phyloP scores from a whole-genome alignment of 805 yeast genomes.

The Blastobotrys robertii region DNA sequence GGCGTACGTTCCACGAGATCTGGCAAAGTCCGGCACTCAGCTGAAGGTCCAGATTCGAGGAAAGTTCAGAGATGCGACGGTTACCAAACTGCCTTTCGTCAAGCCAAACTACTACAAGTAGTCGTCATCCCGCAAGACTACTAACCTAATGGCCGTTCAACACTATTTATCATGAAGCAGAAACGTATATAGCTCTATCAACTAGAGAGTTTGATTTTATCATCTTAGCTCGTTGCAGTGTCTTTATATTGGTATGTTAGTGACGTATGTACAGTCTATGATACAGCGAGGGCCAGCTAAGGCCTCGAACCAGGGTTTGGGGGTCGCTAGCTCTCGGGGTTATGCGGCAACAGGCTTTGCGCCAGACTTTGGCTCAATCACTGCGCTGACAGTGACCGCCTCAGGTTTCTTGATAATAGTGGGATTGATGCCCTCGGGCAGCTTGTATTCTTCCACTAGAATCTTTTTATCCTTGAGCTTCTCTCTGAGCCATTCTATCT shows the following conservation, averaged over 20 bases:
- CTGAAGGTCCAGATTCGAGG: conserved; percentile 75
- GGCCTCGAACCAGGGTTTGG: no score
- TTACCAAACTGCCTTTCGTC: conserved; percentile 82
- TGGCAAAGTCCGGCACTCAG: conserved; percentile 63
- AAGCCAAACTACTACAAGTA: conserved; percentile 52
- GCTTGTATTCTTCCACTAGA: conserved; percentile 39
- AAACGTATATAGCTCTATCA: no score
- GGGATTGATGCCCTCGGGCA: conserved; percentile 40
- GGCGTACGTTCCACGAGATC: conserved; percentile 68
- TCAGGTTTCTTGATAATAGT: not conserved
- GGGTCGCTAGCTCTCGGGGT: not conserved
- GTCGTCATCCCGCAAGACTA: not conserved
- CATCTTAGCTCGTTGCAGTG: no score
- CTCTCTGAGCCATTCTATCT: conserved; percentile 45
- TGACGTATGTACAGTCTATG: no score
- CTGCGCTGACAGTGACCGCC: not conserved
- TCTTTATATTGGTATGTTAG: no score
- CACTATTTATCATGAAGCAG: not conserved
- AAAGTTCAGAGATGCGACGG: conserved; percentile 62
- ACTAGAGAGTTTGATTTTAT: no score
- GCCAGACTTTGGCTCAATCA: no score
- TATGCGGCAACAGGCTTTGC: not conserved
- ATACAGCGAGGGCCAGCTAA: no score
- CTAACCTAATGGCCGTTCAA: not conserved
- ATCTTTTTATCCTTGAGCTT: conserved; percentile 28